phyloP scores from a whole-genome alignment of 495 filamentous ascomycete genomes.

The Podospora bellae-mahoneyi region DNA sequence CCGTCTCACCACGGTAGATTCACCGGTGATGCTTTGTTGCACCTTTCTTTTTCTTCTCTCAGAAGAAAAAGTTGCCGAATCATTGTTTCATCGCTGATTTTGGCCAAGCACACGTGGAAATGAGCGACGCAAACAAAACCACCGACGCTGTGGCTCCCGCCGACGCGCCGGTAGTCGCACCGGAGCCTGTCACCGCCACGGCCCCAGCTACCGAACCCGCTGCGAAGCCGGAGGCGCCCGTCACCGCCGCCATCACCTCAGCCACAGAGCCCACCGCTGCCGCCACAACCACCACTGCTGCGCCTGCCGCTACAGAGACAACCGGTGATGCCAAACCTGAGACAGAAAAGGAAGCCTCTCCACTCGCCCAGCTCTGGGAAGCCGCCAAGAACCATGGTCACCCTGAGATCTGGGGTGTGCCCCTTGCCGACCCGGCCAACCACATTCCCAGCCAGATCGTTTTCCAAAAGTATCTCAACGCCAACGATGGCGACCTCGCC shows the following conservation, averaged over 20 bases:
- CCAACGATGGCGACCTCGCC: constrained; percentile 70
- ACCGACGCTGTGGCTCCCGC: not conserved
- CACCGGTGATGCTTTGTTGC: not conserved
- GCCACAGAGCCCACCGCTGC: not conserved
- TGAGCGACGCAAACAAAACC: not conserved
- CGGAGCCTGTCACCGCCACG: not conserved
- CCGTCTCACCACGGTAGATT: not conserved
- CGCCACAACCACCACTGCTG: constrained; percentile 4
- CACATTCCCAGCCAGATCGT: constrained; percentile 75
- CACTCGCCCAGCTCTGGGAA: constrained; percentile 37
- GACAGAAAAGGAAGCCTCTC: constrained; percentile 14
- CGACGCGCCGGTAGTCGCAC: not conserved
- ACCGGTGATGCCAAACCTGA: not conserved
- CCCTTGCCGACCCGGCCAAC: constrained; percentile 47
- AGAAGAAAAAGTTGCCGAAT: not conserved
- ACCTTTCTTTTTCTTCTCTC: not conserved
- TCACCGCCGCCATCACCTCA: not conserved
- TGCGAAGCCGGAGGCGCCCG: not conserved
- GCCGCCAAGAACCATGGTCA: constrained; percentile 42
- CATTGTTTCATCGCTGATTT: not conserved
- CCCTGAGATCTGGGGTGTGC: constrained; percentile 77
- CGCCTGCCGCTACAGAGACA: not conserved
- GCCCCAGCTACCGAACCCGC: not conserved
- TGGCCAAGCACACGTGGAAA: not conserved
- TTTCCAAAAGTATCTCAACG: constrained; percentile 86